Evolutionary conservation across 2,329 filamentous ascomycete species (phyloP).

Genomic region (Colletotrichum eremochloae): DNA sequence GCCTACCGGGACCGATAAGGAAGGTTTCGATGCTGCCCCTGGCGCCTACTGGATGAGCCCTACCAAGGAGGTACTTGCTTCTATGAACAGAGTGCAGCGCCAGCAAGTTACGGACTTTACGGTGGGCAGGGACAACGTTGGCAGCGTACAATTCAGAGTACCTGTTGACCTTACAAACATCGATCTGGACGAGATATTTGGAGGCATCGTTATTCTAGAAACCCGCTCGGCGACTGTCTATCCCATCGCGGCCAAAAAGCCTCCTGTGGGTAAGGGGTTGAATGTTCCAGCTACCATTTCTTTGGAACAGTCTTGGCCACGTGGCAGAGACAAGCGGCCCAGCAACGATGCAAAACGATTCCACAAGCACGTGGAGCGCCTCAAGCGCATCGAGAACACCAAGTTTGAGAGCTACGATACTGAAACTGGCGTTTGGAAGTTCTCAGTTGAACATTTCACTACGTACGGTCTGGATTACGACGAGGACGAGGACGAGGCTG

Average conservation of each 20-base stretch:
- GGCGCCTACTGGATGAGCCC: conserved; percentile 93
- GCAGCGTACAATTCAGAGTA: conserved; percentile 83
- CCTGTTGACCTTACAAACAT: conserved; percentile 86
- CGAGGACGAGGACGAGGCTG: conserved; percentile 73
- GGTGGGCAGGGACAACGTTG: conserved; percentile 86
- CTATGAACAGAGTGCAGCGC: conserved; percentile 84
- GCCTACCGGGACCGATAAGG: conserved; percentile 46
- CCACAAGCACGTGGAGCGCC: conserved; percentile 84
- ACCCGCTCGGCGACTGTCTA: conserved; percentile 91
- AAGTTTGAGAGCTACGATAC: conserved; percentile 85
- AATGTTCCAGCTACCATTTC: conserved; percentile 91
- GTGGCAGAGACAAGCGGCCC: conserved; percentile 70
- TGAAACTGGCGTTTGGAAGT: conserved; percentile 88
- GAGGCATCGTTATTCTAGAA: conserved; percentile 80
- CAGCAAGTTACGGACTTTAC: conserved; percentile 80
- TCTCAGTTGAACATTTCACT: conserved; percentile 95
- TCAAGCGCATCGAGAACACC: conserved; percentile 84
- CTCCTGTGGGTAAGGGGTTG: conserved; percentile 85
- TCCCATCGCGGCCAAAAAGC: conserved; percentile 80
- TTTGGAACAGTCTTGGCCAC: conserved; percentile 95
- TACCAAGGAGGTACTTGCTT: conserved; percentile 78
- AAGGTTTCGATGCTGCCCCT: conserved; percentile 62
- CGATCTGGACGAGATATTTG: conserved; percentile 84
- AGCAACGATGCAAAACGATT: conserved; percentile 72
- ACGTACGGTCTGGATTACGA: conserved; percentile 92